These are phyloP conservation scores for Vararia minispora DNA, from an alignment of 768 basidiomycete species.

Conservation along the genomic window DNA sequence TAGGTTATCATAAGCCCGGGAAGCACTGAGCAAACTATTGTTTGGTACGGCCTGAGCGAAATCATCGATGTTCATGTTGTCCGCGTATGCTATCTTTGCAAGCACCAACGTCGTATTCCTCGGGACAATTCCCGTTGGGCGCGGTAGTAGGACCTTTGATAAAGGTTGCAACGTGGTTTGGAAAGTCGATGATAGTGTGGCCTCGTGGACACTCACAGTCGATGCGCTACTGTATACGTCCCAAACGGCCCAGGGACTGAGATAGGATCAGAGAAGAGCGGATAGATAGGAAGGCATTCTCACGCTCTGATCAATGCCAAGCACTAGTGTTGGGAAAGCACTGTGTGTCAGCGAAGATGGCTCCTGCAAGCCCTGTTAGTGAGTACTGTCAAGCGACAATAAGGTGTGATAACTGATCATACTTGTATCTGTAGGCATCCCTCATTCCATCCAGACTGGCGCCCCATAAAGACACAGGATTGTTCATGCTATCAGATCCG, in stretches of 20 bases:
- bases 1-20: too few relatives aligned
- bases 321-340: not conserved
- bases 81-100: slow-evolving; percentile 3
- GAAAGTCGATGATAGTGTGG: slow-evolving; percentile 15
- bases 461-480: slow-evolving; percentile 6
- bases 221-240: slow-evolving; percentile 16
- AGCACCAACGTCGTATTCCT: not conserved
- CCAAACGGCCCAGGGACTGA: slow-evolving; percentile 18
- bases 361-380: too few relatives aligned
- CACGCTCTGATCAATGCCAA: not conserved
- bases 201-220: slow-evolving; percentile 16
- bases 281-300: not conserved
- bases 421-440: slow-evolving; percentile 5
- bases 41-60: not conserved
- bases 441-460: not conserved
- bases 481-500: not conserved
- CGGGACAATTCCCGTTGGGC: slow-evolving; percentile 4
- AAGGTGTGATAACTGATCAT: not conserved
- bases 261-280: not conserved
- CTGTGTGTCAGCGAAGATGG: not conserved
- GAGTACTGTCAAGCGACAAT: not conserved
- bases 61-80: not conserved
- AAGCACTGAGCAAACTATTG: not conserved
- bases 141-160: slow-evolving; percentile 1
- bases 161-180: slow-evolving; percentile 5